Percentiles rank a stretch among this genome's conserved stretches.
Conservation (phyloP, 192 early-diverging fungal genomes). For the Lunasporangiospora selenospora region DNA sequence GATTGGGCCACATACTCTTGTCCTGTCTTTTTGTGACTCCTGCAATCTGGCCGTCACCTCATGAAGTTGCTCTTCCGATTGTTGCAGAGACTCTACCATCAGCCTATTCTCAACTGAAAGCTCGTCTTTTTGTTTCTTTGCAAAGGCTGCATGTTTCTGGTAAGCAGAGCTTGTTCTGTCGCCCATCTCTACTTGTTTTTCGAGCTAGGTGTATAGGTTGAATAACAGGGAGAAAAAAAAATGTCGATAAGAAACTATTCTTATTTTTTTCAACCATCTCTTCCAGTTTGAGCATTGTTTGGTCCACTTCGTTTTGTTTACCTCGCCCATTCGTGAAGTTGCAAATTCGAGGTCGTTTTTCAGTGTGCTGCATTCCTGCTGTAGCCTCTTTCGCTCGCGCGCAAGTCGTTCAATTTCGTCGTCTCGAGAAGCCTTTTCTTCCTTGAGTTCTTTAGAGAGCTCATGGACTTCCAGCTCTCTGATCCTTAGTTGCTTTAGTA, state of each 20-base stretch:
- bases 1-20: too few species aligned
- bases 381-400: constrained; percentile 20
- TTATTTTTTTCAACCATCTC: background rate
- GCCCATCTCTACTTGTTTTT: constrained; percentile 28
- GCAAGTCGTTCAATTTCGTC: constrained; percentile 22
- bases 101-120: constrained; percentile 30
- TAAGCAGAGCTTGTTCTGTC: constrained; percentile 30
- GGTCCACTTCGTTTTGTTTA: too few species aligned
- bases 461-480: too few species aligned
- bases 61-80: constrained; percentile 15
- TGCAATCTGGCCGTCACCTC: constrained; percentile 14
- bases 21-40: constrained; percentile 12
- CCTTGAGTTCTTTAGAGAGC: too few species aligned
- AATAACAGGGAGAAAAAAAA: background rate
- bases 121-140: constrained; percentile 34
- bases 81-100: constrained; percentile 11
- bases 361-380: constrained; percentile 17
- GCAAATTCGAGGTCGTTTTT: constrained; percentile 22
- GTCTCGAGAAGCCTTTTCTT: too few species aligned
- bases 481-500: too few species aligned
- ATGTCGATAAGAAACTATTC: background rate
- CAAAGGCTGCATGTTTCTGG: constrained; percentile 16
- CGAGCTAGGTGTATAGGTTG: constrained; percentile 6
- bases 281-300: background rate
- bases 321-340: constrained; percentile 25